Evolutionary conservation across 179 eudicot genomes (phyloP), one percentile per base, ranked within the genome.

Genomic region (Silene vulgaris): DNA sequence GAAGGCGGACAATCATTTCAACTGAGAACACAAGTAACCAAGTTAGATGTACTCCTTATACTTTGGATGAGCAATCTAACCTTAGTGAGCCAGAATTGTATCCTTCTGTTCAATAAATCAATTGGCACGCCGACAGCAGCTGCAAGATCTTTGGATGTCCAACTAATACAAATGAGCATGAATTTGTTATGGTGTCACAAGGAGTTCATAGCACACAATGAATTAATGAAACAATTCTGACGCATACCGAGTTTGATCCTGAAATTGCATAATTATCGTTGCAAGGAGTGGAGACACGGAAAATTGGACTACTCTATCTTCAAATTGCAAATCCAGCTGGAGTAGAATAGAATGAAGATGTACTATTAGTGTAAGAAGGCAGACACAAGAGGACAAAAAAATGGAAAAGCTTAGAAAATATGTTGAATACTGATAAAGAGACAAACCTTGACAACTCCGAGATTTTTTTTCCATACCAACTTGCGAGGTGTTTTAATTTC

Each of bases 401-500:
- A 17, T 69, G 17, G 29, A 20, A n/a, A 17, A 62, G 67, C 54
- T 48, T 35, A 30, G 74, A 35, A 57, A 3, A 29, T 61, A 20
- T 7, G 66, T 13, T n/a, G 52, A 68, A 29, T 30, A 52, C 63
- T 35, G 45, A 32, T 14, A 59, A 72, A 71, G 66, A 35, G 77
- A 77, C 89, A 63, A 65, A 95, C 99, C 99, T 95, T 95, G 76
- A 95, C 99, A 29, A 90, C 88, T 62, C 97, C 99, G 50, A 90
- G 99, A 78, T 89, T 95, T 86, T 92, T 95, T 84, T 90, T 95
- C 99, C 99, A 95, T 43, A 85, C 81, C 23, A 95, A 86, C 87
- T 92, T 95, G 63, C 97, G 97, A 69, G 99, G 99, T 63, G 97
- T 92, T 85, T 95, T 95, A 69, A 92, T 87, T 82, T 95, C 93